These are phyloP conservation scores for Schrenkiella parvula DNA, from an alignment of 345 rosid genomes.

Conservation along the genomic window DNA sequence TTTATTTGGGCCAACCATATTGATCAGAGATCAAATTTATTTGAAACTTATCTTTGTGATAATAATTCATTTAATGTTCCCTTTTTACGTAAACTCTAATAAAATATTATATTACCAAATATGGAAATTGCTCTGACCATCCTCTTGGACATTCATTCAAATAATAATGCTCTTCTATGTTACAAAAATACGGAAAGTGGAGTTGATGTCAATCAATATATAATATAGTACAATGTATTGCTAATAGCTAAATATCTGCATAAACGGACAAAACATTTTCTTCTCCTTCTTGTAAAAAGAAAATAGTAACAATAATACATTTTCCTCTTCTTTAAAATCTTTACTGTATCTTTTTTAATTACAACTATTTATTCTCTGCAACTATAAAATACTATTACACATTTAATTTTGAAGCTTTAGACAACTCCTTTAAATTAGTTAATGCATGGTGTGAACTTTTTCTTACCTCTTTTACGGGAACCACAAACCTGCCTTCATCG, in stretches of 20 bases:
- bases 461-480: background rate
- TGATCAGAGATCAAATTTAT: constrained; percentile 1
- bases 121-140: constrained; percentile 17
- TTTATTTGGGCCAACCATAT: constrained; percentile 32
- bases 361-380: background rate
- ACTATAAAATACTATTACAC: background rate
- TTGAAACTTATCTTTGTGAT: background rate
- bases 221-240: background rate
- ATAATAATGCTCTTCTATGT: constrained; percentile 2
- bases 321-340: background rate
- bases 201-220: constrained; percentile 4
- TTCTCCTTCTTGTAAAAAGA: background rate
- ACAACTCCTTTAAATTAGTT: constrained; percentile 19
- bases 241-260: background rate
- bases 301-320: background rate
- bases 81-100: constrained; percentile 7
- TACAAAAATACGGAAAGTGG: constrained; percentile 17
- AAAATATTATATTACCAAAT: constrained; percentile 1
- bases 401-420: background rate
- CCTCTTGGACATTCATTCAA: constrained; percentile 21
- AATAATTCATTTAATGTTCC: constrained; percentile 7
- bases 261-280: background rate
- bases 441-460: constrained; percentile 25
- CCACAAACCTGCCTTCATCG: background rate
- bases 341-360: background rate